phyloP scores from a whole-genome alignment of 139 green algal species.

The Chlorella vulgaris region DNA sequence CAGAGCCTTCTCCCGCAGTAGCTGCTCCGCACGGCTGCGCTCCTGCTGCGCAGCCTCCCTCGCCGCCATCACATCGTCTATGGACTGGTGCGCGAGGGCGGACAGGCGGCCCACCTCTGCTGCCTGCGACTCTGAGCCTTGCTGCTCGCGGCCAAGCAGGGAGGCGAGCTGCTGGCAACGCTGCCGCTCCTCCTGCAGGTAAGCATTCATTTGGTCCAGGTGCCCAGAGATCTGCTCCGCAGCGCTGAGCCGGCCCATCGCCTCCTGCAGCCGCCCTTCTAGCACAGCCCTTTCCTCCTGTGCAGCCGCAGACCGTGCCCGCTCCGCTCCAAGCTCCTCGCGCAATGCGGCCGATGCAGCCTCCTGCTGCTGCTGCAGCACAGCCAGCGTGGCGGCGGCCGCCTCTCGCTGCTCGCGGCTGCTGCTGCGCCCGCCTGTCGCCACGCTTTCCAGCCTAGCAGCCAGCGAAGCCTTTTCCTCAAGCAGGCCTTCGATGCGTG shows the following conservation, averaged over 20 bases:
- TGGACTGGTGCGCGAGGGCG: conserved; percentile 10
- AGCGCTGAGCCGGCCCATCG: background rate
- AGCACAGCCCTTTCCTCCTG: background rate
- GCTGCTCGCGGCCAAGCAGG: conserved; percentile 7
- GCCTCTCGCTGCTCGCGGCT: conserved; percentile 11
- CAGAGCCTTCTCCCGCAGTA: background rate
- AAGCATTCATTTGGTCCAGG: conserved; percentile 28
- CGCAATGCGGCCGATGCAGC: background rate
- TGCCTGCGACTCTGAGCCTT: background rate
- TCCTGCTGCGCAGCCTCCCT: conserved; percentile 8
- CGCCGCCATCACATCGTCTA: conserved; percentile 26
- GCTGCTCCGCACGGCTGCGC: conserved; percentile 2
- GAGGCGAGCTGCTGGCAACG: conserved; percentile 14
- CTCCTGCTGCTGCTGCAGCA: conserved; percentile 19
- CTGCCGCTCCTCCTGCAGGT: conserved; percentile 30
- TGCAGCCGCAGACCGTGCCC: background rate
- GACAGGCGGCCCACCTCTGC: conserved; percentile 8
- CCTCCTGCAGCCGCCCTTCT: conserved; percentile 21
- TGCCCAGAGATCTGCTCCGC: conserved; percentile 29
- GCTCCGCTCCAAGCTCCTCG: conserved; percentile 12
- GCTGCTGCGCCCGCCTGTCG: background rate
- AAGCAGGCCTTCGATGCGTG: conserved; percentile 14
- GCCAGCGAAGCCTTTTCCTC: conserved; percentile 14
- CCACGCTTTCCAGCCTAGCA: background rate
- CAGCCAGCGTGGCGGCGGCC: background rate